Evolutionary conservation across 352 stramenopile genomes (phyloP).

Genomic region (Halophytophthora batemanensis): DNA sequence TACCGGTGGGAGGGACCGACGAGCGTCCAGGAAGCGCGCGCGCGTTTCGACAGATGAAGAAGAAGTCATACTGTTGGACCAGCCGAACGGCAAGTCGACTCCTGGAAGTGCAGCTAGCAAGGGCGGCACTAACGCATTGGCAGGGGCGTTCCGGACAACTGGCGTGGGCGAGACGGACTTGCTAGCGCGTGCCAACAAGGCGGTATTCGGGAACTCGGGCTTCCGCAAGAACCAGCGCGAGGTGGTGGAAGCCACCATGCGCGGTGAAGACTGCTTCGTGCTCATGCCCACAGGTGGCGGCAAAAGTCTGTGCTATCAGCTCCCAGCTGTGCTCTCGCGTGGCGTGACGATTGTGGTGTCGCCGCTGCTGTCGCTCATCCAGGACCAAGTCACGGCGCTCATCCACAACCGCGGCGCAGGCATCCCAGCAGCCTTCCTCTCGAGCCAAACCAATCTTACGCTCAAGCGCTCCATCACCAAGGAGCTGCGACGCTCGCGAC

Average conservation of each 20-base stretch:
- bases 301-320: constrained; percentile 92
- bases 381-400: constrained; percentile 89
- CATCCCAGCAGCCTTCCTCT: constrained; percentile 73
- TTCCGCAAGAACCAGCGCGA: constrained; percentile 92
- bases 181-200: constrained; percentile 53
- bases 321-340: constrained; percentile 56
- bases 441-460: constrained; percentile 64
- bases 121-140: background rate
- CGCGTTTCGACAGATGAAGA: background rate
- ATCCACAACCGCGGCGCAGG: constrained; percentile 60
- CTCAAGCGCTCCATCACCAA: constrained; percentile 63
- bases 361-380: constrained; percentile 92
- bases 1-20: no score
- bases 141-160: constrained; percentile 3
- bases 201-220: constrained; percentile 63
- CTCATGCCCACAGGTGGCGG: constrained; percentile 93
- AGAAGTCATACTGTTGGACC: background rate
- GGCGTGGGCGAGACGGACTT: constrained; percentile 20
- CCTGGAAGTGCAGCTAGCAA: background rate
- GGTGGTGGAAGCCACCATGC: constrained; percentile 91
- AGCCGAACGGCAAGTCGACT: background rate
- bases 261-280: constrained; percentile 90
- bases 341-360: constrained; percentile 93
- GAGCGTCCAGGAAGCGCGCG: constrained; percentile 12
- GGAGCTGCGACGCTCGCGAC: constrained; percentile 75